A percentile compares a stretch with the other conserved stretches of the same genome.
phyloP scores from a whole-genome alignment of 352 stramenopile genomes.

The Phytopythium ostracodes region DNA sequence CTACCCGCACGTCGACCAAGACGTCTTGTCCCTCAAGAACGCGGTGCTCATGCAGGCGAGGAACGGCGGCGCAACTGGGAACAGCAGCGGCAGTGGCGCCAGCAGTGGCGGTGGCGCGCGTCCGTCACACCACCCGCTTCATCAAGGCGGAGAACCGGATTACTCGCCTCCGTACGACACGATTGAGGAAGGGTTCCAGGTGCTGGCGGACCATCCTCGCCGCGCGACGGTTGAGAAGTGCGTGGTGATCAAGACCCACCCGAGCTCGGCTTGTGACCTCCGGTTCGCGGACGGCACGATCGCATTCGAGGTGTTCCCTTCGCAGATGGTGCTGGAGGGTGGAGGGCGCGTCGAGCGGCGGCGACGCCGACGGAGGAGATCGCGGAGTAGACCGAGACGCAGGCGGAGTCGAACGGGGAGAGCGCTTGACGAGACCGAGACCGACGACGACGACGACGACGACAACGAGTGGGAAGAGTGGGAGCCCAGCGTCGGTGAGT shows the following conservation, averaged over 20 bases:
- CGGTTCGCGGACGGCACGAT: slow-evolving; percentile 79
- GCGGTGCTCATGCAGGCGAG: slow-evolving; percentile 65
- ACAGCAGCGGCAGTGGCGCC: not conserved
- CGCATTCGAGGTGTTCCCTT: slow-evolving; percentile 69
- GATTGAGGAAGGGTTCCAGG: slow-evolving; percentile 67
- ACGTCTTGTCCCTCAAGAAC: slow-evolving; percentile 71
- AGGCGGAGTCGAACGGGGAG: not conserved
- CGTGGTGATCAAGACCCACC: slow-evolving; percentile 62
- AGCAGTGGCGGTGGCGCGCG: not conserved
- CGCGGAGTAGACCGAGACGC: not conserved
- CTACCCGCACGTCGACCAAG: slow-evolving; percentile 34
- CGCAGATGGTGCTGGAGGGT: slow-evolving; percentile 69
- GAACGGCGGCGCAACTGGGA: slow-evolving; percentile 6
- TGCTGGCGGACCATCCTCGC: slow-evolving; percentile 65
- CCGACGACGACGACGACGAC: not conserved
- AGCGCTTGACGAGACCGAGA: slow-evolving; percentile 9
- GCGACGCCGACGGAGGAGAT: not conserved
- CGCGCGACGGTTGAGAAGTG: slow-evolving; percentile 60
- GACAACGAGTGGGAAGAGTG: not conserved
- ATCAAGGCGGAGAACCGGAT: not conserved
- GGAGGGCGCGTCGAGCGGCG: not conserved
- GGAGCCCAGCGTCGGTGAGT: slow-evolving; percentile 29
- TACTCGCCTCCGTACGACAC: slow-evolving; percentile 12
- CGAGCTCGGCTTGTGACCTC: slow-evolving; percentile 57
- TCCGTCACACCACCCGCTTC: not conserved